A percentile compares a stretch with the other conserved stretches of the same genome.
phyloP scores from a whole-genome alignment of 1,284 basidiomycete genomes.

The Trichosporon inkin region DNA sequence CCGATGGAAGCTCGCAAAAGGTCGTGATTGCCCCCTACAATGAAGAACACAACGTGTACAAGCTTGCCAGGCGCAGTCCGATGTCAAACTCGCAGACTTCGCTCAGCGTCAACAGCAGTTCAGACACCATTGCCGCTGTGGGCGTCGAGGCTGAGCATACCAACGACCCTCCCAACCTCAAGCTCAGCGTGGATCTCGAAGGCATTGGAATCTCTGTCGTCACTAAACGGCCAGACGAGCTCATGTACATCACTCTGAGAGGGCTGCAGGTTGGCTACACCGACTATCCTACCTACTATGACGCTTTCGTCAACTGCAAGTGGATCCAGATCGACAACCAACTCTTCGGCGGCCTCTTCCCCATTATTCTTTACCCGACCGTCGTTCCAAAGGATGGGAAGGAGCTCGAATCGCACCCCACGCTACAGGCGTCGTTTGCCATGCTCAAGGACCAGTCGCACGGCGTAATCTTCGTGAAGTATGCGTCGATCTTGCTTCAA shows the following conservation, averaged over 20 bases:
- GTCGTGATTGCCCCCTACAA: conserved; percentile 84
- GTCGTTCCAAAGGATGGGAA: conserved; percentile 77
- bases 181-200: conserved; percentile 72
- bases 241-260: conserved; percentile 81
- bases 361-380: conserved; percentile 93
- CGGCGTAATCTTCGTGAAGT: conserved; percentile 94
- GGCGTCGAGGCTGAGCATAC: conserved; percentile 80
- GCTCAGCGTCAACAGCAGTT: conserved; percentile 8
- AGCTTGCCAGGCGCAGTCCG: conserved; percentile 58
- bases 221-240: conserved; percentile 81
- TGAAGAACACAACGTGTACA: conserved; percentile 82
- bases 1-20: conserved; percentile 81
- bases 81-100: conserved; percentile 26
- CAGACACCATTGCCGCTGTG: conserved; percentile 36
- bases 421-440: conserved; percentile 81
- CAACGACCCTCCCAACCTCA: conserved; percentile 66
- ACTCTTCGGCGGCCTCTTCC: conserved; percentile 91
- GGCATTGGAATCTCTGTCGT: conserved; percentile 92
- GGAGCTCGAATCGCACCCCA: conserved; percentile 79
- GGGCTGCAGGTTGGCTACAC: conserved; percentile 81
- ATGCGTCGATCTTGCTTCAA: conserved; percentile 89
- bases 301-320: conserved; percentile 77
- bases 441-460: conserved; percentile 73
- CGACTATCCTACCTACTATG: conserved; percentile 74
- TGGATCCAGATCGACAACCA: conserved; percentile 96